Percentiles rank a stretch among this genome's conserved stretches.
Conservation (phyloP, 345 rosid species). For the Turritis glabra region DNA sequence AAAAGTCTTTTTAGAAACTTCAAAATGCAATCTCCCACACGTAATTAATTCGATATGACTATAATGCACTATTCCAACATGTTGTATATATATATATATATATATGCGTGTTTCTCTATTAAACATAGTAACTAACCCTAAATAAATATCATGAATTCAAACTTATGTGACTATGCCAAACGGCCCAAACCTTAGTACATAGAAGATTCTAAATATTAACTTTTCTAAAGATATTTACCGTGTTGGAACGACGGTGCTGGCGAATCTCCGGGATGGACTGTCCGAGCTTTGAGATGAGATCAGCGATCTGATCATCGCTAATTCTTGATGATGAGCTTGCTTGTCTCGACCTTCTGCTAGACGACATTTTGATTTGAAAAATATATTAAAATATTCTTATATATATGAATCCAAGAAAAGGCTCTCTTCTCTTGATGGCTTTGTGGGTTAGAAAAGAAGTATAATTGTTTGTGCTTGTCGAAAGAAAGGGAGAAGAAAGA, state of each 20-base stretch:
- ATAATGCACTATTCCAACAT: constrained; percentile 27
- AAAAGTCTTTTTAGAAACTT: constrained; percentile 30
- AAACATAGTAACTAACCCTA: constrained; percentile 7
- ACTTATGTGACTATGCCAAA: neutral
- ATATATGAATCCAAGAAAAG: constrained; percentile 15
- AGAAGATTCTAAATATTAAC: neutral
- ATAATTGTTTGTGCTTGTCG: constrained; percentile 11
- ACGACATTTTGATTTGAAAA: constrained; percentile 61
- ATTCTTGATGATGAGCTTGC: constrained; percentile 64
- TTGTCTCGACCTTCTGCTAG: constrained; percentile 92
- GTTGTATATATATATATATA: too few species aligned
- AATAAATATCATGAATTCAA: constrained; percentile 1
- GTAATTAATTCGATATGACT: constrained; percentile 22
- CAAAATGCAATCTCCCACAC: constrained; percentile 33
- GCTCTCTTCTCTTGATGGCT: constrained; percentile 24
- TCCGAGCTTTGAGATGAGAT: constrained; percentile 81
- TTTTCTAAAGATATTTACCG: constrained; percentile 46
- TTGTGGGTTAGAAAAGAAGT: constrained; percentile 24
- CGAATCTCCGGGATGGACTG: constrained; percentile 93
- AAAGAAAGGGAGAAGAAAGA: constrained; percentile 45
- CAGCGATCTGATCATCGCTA: constrained; percentile 87
- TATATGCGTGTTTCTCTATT: neutral
- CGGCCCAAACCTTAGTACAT: neutral
- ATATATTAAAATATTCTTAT: neutral
- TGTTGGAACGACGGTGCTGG: constrained; percentile 63